Evolutionary conservation across 2,329 filamentous ascomycete genomes (phyloP), one percentile per base, ranked within the genome.

Genomic region (Gliomastix tumulicola): DNA sequence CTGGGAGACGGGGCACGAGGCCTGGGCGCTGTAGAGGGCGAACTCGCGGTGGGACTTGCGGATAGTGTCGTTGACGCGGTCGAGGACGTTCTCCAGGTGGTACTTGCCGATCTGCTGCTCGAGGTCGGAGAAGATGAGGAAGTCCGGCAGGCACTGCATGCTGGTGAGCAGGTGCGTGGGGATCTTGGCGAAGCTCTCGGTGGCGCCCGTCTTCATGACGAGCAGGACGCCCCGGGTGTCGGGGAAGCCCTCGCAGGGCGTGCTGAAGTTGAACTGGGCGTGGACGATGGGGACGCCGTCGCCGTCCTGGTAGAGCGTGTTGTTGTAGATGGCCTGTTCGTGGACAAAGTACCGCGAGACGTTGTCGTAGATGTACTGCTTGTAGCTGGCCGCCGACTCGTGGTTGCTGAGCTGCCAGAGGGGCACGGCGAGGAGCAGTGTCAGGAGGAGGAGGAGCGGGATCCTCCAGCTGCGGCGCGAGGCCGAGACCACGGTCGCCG

Each of bases 171-270:
- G 58, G 45, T 77, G 73, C 4, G 68, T 71, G 3, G 74, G 71
- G 3, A 79, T 51, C 32, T 66, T 68, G 21, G 65, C 56, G 39
- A 64, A 71, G 16, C 68, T 54, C 49, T 77, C 72, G 25, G 69
- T 71, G 4, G 73, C 71, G 25, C 74, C 73, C 5, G 74, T 78
- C 56, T 77, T 77, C 54, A 79, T 66, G 32, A 77, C 54, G 19
- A 77, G 54, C 22, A 71, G 53, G 25, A 72, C 57, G 43, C 63
- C 62, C 31, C 62, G 62, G 10, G 61, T 64, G 39, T 69, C 58
- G 11, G 67, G 63, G 33, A 70, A 65, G 34, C 46, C 42, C 18
- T 53, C 54, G 51, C 63, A 66, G n/a, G 16, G 35, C 16, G 17
- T 12, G 41, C 48, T 57, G 27, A 60, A 58, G 44, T 62, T 60